phyloP scores from a whole-genome alignment of 768 basidiomycete species.

The Boletellus emodensis region DNA sequence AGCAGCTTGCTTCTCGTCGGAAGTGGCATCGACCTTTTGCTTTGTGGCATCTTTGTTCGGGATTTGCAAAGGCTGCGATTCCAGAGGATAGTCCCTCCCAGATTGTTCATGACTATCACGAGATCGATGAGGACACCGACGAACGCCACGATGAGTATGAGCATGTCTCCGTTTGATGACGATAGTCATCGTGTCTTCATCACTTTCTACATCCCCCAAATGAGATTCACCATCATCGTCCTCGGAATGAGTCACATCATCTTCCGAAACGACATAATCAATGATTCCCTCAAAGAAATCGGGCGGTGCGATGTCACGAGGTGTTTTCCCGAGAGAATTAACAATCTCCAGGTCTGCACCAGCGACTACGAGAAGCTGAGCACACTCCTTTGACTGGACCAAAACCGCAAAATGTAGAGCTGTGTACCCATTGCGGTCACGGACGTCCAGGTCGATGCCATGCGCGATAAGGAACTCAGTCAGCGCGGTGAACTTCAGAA shows the following conservation, averaged over 20 bases:
- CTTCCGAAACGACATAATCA: constrained; percentile 15
- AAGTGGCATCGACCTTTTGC: constrained; percentile 12
- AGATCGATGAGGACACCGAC: constrained; percentile 23
- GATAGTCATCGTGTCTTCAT: constrained; percentile 43
- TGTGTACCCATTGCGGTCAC: constrained; percentile 89
- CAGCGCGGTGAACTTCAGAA: constrained; percentile 72
- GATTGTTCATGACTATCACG: constrained; percentile 18
- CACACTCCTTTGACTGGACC: constrained; percentile 58
- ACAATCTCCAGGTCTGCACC: constrained; percentile 81
- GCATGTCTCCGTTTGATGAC: constrained; percentile 28
- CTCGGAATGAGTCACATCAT: constrained; percentile 24
- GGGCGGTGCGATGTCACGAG: constrained; percentile 53
- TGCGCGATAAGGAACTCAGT: constrained; percentile 67
- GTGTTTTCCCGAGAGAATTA: constrained; percentile 63
- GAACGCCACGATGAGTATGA: constrained; percentile 33
- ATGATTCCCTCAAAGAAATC: constrained; percentile 42
- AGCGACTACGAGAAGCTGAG: constrained; percentile 62
- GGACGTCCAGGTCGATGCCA: constrained; percentile 73
- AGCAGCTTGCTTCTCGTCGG: constrained; percentile 39
- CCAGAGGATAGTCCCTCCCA: background rate
- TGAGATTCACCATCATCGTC: constrained; percentile 55
- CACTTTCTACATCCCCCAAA: constrained; percentile 69
- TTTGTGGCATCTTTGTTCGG: constrained; percentile 19
- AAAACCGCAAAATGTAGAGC: constrained; percentile 84
- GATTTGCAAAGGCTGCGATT: background rate